Evolutionary conservation across 768 basidiomycete species (phyloP).

Genomic region (Auricularia sp.): DNA sequence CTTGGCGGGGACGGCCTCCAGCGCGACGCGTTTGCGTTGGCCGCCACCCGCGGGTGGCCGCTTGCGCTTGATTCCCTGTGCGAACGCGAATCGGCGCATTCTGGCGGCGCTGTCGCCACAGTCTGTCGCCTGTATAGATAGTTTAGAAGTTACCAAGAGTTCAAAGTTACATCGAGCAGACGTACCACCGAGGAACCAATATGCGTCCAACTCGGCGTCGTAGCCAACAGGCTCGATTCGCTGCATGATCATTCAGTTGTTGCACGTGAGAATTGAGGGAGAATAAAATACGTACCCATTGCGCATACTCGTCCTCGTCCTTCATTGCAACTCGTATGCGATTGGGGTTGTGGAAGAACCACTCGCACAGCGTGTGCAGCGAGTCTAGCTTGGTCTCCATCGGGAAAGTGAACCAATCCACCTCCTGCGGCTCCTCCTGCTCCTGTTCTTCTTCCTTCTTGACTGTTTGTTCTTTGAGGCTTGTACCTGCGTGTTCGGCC

Average conservation of each 20-base stretch:
- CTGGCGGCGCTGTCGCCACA: conserved; percentile 66
- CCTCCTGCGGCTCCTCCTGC: conserved; percentile 10
- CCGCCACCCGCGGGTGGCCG: conserved; percentile 34
- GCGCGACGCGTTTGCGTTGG: conserved; percentile 59
- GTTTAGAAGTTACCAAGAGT: not conserved
- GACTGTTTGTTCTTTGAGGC: conserved; percentile 7
- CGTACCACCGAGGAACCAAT: conserved; percentile 77
- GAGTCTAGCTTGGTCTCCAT: conserved; percentile 67
- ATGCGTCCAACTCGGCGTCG: conserved; percentile 66
- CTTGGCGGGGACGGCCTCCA: conserved; percentile 49
- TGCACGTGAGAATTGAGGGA: conserved; percentile 5
- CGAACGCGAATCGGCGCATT: conserved; percentile 10
- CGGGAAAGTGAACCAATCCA: conserved; percentile 61
- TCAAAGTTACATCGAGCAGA: conserved; percentile 6
- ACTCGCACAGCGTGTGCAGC: conserved; percentile 63
- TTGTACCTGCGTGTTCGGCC: conserved; percentile 16
- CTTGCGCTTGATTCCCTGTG: not conserved
- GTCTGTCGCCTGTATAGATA: conserved; percentile 51
- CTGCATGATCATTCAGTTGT: conserved; percentile 26
- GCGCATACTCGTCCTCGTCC: conserved; percentile 62
- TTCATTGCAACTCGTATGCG: conserved; percentile 65
- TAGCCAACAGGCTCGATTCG: conserved; percentile 81
- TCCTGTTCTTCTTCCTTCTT: conserved; percentile 4
- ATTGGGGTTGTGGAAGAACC: conserved; percentile 77
- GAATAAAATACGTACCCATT: conserved; percentile 49